Percentiles rank a stretch among this genome's conserved stretches.
These are phyloP conservation scores for Colletotrichum gloeosporioides DNA, from an alignment of 2,329 filamentous ascomycete genomes.

Conservation along the genomic window DNA sequence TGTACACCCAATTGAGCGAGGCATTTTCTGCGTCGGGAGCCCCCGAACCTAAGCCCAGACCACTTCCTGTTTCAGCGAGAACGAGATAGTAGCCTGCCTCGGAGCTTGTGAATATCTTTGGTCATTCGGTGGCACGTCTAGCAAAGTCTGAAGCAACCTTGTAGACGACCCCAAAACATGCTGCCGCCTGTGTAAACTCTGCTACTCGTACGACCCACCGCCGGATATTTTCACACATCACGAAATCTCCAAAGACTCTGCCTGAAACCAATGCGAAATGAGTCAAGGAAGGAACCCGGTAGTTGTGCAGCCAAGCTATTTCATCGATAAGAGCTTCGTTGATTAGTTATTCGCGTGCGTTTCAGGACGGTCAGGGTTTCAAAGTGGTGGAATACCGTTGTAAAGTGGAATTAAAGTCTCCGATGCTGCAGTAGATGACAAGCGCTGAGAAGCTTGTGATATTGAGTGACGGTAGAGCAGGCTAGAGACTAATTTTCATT, in stretches of 20 bases:
- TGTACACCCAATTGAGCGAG: neutral
- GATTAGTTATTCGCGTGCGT: neutral
- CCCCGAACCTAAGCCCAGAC: neutral
- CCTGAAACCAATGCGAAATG: neutral
- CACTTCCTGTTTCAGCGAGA: neutral
- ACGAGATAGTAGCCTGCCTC: neutral
- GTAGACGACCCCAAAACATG: neutral
- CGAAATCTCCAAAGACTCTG: neutral
- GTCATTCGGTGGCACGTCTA: neutral
- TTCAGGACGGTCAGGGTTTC: neutral
- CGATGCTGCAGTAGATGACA: neutral
- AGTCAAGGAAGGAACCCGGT: neutral
- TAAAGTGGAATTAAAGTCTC: neutral
- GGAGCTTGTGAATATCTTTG: neutral
- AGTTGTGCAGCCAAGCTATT: neutral
- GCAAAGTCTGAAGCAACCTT: neutral
- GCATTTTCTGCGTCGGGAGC: neutral
- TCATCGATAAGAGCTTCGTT: neutral
- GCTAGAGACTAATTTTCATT: neutral
- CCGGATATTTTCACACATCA: neutral
- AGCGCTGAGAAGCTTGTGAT: neutral
- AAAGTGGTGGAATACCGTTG: neutral
- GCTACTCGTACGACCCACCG: neutral
- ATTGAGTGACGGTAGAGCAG: neutral
- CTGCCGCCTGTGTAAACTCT: neutral